Percentiles rank a stretch among this genome's conserved stretches.
Evolutionary conservation across 2,329 filamentous ascomycete genomes (phyloP).

Genomic region (Fusarium setosum): DNA sequence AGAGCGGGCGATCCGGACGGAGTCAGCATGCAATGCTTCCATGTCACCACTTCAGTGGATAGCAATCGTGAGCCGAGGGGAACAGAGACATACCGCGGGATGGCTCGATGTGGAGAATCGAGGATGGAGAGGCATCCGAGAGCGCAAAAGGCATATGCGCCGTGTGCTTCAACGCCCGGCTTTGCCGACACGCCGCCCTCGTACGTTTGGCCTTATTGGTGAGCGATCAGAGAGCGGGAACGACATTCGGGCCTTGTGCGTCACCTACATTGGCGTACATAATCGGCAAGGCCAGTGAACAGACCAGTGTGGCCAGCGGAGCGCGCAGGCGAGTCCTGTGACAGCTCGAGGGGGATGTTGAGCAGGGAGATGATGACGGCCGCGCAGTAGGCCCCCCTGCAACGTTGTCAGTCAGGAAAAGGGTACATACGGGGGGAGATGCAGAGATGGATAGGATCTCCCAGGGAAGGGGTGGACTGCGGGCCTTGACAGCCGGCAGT

Average conservation of each 20-base stretch:
- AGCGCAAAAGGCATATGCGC: constrained; percentile 95
- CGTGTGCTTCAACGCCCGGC: constrained; percentile 91
- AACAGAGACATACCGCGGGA: constrained; percentile 70
- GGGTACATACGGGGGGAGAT: background rate
- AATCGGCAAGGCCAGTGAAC: constrained; percentile 79
- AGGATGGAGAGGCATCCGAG: constrained; percentile 89
- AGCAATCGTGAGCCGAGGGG: constrained; percentile 13
- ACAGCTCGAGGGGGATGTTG: constrained; percentile 83
- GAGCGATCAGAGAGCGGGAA: constrained; percentile 31
- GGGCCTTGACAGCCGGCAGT: constrained; percentile 27
- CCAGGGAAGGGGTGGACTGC: constrained; percentile 24
- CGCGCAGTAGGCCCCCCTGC: constrained; percentile 90
- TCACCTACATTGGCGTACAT: constrained; percentile 80
- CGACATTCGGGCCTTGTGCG: constrained; percentile 27
- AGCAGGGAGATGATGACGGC: constrained; percentile 86
- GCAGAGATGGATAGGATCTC: constrained; percentile 6
- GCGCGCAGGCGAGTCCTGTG: constrained; percentile 76
- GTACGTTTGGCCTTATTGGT: constrained; percentile 80
- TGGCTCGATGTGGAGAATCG: constrained; percentile 79
- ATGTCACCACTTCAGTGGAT: constrained; percentile 49
- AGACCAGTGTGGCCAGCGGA: constrained; percentile 72
- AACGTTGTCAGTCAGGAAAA: constrained; percentile 26
- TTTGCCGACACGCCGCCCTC: constrained; percentile 92
- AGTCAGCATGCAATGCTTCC: constrained; percentile 49
- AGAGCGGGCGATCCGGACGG: constrained; percentile 33